Evolutionary conservation across 345 rosid species (phyloP).

Genomic region (Salix brachista): DNA sequence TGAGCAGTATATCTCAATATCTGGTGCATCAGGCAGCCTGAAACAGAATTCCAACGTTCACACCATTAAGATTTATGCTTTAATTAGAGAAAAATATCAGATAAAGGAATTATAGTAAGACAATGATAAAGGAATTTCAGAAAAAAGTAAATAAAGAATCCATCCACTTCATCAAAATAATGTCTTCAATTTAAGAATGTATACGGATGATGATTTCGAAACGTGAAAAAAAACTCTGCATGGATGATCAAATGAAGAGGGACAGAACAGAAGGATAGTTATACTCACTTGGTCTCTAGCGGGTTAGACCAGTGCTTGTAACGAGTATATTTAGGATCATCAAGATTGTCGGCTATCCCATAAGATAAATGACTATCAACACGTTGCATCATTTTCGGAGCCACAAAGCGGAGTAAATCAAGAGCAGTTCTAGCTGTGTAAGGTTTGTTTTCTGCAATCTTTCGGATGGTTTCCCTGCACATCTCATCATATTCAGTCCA

Average conservation of each 20-base stretch:
- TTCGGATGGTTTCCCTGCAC: conserved; percentile 40
- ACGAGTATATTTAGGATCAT: conserved; percentile 55
- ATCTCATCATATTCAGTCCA: conserved; percentile 66
- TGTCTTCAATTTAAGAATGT: too few species aligned
- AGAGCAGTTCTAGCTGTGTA: conserved; percentile 44
- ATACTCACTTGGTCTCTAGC: conserved; percentile 58
- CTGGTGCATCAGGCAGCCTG: conserved; percentile 69
- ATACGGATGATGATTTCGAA: too few species aligned
- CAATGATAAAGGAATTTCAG: too few species aligned
- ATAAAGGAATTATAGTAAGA: too few species aligned
- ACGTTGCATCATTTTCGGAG: conserved; percentile 65
- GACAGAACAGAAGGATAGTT: background rate
- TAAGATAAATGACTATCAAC: conserved; percentile 71
- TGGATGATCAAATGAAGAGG: too few species aligned
- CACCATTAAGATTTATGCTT: background rate
- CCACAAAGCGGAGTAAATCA: conserved; percentile 53
- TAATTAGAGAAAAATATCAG: too few species aligned
- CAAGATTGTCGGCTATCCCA: conserved; percentile 63
- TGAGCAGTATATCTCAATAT: conserved; percentile 61
- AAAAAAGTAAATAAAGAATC: too few species aligned
- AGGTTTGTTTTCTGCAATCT: conserved; percentile 49
- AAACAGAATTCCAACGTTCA: conserved; percentile 2
- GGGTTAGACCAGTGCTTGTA: conserved; percentile 81
- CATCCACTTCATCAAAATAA: too few species aligned
- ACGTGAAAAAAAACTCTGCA: too few species aligned